Base-by-base conservation (phyloP, 164 flowering plant genomes). In the Stephania yunnanensis region DNA sequence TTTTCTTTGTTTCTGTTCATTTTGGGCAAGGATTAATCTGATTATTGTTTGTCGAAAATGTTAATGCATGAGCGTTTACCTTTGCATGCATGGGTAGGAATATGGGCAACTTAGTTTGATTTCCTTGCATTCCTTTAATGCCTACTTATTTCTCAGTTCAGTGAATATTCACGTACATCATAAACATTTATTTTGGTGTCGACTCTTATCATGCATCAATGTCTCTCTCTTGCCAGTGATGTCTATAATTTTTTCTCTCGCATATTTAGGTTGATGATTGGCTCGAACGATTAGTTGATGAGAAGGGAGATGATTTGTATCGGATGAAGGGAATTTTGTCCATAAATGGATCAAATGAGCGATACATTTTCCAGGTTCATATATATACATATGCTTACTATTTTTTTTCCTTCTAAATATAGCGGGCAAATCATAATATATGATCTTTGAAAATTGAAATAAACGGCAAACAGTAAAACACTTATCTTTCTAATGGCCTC, bases 231-330 rank as follows among this genome's bases (percentile, higher is more conserved):
- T 8, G 53, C 13, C n/a, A 17, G 65, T 58, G 19, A 58, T 30
- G 45, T 44, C 61, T 63, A 46, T 4, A 1, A 19, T 46, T 30
- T 8, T 73, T 53, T 65, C n/a, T 67, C 15, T 65, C 25, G 58
- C n/a, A 30, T 73, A 55, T 63, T 22, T 71, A 95, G 98, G 89
- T 95, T 68, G 93, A 93, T 76, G 99, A 95, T 85, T 95, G 99
- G 98, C 90, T 95, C 63, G 96, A 93, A 69, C 88, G 97, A 80
- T 76, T 93, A 75, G 82, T 91, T n/a, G 99, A 95, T 70, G 98
- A 93, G 71, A 95, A 95, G 74, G 99, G 97, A 36, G 97, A 95
- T 61, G 95, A 95, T 80, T 79, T 95, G 85, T 95, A 95, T 76
- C 84, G 99, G 82, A 85, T 93, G 95, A 95, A 95, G 81, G 99